phyloP scores from a whole-genome alignment of 2,329 filamentous ascomycete genomes.

The Arthrobotrys megalospora region DNA sequence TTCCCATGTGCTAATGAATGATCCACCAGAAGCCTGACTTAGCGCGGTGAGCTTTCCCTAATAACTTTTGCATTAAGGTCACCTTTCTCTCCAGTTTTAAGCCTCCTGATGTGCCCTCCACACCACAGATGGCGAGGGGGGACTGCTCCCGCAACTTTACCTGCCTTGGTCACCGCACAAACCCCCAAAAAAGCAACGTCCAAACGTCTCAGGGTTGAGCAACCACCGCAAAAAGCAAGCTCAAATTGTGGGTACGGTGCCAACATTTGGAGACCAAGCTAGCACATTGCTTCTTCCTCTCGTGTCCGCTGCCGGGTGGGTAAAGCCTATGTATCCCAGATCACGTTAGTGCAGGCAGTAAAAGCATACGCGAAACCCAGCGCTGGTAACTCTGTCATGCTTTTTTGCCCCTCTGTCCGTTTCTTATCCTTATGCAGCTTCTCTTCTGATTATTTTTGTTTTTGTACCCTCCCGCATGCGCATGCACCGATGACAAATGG shows the following conservation, averaged over 20 bases:
- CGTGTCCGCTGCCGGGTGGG: constrained; percentile 61
- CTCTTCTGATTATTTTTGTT: constrained; percentile 12
- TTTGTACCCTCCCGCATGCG: constrained; percentile 54
- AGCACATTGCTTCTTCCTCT: constrained; percentile 51
- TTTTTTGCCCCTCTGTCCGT: constrained; percentile 43
- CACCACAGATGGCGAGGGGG: constrained; percentile 49
- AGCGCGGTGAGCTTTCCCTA: constrained; percentile 23
- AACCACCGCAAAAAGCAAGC: constrained; percentile 40
- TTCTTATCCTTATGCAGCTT: constrained; percentile 28
- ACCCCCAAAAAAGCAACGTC: constrained; percentile 43
- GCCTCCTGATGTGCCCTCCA: constrained; percentile 55
- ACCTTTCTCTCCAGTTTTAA: constrained; percentile 55
- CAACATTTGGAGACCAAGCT: constrained; percentile 31
- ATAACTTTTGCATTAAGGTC: constrained; percentile 30
- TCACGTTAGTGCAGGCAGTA: constrained; percentile 59
- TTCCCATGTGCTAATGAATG: constrained; percentile 11
- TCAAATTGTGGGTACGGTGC: constrained; percentile 32
- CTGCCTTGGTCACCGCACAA: constrained; percentile 34
- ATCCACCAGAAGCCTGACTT: constrained; percentile 14
- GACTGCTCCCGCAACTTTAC: constrained; percentile 57
- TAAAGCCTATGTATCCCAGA: constrained; percentile 61
- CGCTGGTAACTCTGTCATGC: constrained; percentile 19
- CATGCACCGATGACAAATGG: constrained; percentile 61
- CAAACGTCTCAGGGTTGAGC: constrained; percentile 50
- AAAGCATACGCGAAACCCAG: constrained; percentile 48